Conservation (phyloP, 73 alveolate species). For the Uronychia setigera region DNA sequence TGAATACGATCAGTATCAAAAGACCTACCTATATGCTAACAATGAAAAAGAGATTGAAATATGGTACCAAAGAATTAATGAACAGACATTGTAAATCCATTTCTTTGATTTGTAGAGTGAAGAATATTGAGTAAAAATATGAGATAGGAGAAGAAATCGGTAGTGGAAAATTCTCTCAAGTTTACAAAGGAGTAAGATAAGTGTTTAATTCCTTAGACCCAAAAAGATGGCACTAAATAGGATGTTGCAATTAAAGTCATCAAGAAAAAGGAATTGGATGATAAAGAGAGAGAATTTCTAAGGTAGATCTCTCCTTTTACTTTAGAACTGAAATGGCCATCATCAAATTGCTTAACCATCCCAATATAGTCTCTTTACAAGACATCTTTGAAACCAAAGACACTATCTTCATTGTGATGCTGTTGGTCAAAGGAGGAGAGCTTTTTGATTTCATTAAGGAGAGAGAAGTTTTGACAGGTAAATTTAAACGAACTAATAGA, state of each 20-base stretch:
- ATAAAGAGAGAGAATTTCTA: slow-evolving; percentile 7
- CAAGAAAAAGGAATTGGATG: background rate
- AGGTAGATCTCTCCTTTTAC: background rate
- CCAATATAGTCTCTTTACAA: slow-evolving; percentile 56
- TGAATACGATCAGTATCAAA: background rate
- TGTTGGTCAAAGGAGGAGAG: slow-evolving; percentile 69
- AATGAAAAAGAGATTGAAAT: background rate
- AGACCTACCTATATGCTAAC: background rate
- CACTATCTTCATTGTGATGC: slow-evolving; percentile 58
- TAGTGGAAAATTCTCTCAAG: slow-evolving; percentile 1
- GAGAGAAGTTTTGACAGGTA: slow-evolving; percentile 25
- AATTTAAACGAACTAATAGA: background rate
- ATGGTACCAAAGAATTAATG: background rate
- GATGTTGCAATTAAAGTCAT: background rate
- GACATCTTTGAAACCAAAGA: slow-evolving; percentile 55
- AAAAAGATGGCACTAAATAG: background rate
- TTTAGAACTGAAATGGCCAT: slow-evolving; percentile 8
- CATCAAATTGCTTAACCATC: slow-evolving; percentile 35
- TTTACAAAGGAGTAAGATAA: background rate
- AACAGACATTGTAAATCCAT: background rate
- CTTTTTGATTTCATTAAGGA: slow-evolving; percentile 67
- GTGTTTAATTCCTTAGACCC: no score
- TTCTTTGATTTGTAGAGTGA: background rate
- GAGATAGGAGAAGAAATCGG: background rate
- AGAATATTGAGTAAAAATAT: background rate